phyloP scores from a whole-genome alignment of 495 filamentous ascomycete genomes.

The Tuber magnatum region DNA sequence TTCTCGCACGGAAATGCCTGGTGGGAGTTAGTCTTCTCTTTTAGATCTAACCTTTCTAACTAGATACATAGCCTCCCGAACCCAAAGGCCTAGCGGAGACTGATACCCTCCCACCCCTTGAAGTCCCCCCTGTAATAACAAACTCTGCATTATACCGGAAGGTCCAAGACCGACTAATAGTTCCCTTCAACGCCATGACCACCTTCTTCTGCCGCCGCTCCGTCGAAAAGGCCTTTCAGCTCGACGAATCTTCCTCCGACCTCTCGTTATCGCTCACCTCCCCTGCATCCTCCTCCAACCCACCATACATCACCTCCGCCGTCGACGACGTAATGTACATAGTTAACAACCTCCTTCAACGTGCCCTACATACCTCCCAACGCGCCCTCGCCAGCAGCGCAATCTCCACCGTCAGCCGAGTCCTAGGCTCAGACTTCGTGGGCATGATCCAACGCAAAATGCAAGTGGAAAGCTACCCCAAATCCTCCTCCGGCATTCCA shows the following conservation, averaged over 20 bases:
- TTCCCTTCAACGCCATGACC: conserved; percentile 78
- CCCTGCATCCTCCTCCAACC: conserved; percentile 48
- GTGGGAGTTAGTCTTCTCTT: conserved; percentile 47
- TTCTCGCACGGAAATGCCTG: conserved; percentile 74
- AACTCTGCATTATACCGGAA: conserved; percentile 71
- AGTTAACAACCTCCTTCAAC: conserved; percentile 80
- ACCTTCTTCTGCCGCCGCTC: conserved; percentile 94
- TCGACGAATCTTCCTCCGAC: conserved; percentile 85
- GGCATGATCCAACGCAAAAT: conserved; percentile 97
- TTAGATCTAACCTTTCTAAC: conserved; percentile 36
- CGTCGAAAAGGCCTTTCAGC: conserved; percentile 93
- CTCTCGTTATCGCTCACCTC: conserved; percentile 56
- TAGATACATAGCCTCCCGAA: conserved; percentile 9
- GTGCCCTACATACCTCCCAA: conserved; percentile 79
- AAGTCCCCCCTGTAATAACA: conserved; percentile 60
- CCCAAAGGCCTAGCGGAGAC: conserved; percentile 16
- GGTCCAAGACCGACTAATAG: conserved; percentile 60
- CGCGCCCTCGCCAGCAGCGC: conserved; percentile 64
- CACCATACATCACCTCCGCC: conserved; percentile 87
- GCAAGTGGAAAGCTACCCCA: conserved; percentile 87
- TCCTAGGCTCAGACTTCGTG: conserved; percentile 89
- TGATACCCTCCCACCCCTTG: conserved; percentile 44
- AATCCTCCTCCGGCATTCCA: conserved; percentile 63
- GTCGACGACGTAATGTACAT: conserved; percentile 99
- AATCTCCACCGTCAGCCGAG: conserved; percentile 68